A percentile compares a stretch with the other conserved stretches of the same genome.
Evolutionary conservation across 2,329 filamentous ascomycete species (phyloP).

Genomic region (Zelopaecilomyces penicillatus): DNA sequence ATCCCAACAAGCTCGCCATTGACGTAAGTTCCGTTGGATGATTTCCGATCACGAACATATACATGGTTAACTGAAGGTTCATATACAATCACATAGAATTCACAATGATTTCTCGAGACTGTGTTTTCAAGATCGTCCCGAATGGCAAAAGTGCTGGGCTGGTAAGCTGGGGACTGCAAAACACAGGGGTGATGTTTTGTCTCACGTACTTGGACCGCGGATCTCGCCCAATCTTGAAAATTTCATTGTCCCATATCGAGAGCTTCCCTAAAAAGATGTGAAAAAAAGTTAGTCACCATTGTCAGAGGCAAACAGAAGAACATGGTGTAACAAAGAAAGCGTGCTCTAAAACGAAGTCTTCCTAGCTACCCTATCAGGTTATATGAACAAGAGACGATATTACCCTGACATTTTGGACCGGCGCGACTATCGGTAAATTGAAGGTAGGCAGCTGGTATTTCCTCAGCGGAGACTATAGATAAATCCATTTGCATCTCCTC

Average conservation of each 20-base stretch:
- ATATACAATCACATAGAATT: conserved; percentile 46
- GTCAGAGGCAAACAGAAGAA: background rate
- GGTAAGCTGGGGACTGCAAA: no score
- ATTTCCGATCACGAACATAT: conserved; percentile 49
- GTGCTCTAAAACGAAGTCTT: background rate
- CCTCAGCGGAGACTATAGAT: background rate
- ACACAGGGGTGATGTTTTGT: background rate
- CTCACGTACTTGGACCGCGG: conserved; percentile 24
- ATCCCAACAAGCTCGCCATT: conserved; percentile 37
- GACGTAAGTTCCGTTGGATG: conserved; percentile 45
- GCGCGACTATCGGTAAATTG: conserved; percentile 16
- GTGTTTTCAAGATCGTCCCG: conserved; percentile 24
- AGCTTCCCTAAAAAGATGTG: conserved; percentile 15
- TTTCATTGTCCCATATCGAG: conserved; percentile 21
- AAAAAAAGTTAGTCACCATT: conserved; percentile 5
- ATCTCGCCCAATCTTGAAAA: conserved; percentile 29
- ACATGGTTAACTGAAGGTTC: conserved; percentile 36
- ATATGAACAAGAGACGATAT: background rate
- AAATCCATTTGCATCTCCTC: no score
- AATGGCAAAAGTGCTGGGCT: conserved; percentile 30
- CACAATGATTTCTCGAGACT: conserved; percentile 46
- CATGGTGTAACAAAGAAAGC: background rate
- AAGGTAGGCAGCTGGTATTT: conserved; percentile 18
- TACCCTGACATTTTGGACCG: conserved; percentile 18
- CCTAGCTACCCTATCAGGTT: background rate